These are phyloP conservation scores for Leccinum uliginosum DNA, from an alignment of 768 basidiomycete species.

Conservation along the genomic window DNA sequence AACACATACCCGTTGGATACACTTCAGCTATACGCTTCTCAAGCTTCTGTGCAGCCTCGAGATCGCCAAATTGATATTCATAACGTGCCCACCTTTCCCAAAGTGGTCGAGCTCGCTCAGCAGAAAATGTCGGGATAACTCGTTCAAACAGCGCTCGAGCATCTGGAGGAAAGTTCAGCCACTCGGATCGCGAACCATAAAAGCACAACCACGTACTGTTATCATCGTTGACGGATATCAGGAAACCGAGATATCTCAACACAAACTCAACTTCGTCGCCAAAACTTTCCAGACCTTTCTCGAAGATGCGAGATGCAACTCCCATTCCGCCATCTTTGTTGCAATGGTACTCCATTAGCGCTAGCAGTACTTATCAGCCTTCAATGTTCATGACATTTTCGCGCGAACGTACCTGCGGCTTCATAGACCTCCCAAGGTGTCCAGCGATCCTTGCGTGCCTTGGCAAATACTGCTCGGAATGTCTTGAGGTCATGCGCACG, in stretches of 20 bases:
- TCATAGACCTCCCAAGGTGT: constrained; percentile 92
- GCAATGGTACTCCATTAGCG: constrained; percentile 91
- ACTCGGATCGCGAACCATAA: background rate
- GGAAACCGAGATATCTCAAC: constrained; percentile 83
- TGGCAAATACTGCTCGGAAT: constrained; percentile 72
- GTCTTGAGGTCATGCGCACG: constrained; percentile 84
- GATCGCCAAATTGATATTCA: constrained; percentile 93
- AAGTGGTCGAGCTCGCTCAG: constrained; percentile 76
- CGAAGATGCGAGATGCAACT: constrained; percentile 89
- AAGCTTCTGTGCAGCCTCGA: constrained; percentile 82
- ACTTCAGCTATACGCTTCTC: constrained; percentile 86
- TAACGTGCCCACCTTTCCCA: constrained; percentile 98
- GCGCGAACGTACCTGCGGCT: constrained; percentile 61
- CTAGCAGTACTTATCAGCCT: constrained; percentile 37
- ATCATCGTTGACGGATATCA: constrained; percentile 92
- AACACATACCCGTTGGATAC: constrained; percentile 70
- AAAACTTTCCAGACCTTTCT: constrained; percentile 84
- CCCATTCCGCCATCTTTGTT: constrained; percentile 67
- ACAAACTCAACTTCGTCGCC: constrained; percentile 82
- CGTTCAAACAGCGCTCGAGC: constrained; percentile 95
- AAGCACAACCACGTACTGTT: constrained; percentile 60
- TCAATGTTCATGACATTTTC: background rate
- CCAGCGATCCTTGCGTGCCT: constrained; percentile 73
- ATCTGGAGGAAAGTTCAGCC: constrained; percentile 47
- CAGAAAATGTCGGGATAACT: constrained; percentile 70